Evolutionary conservation across 768 basidiomycete species (phyloP).

Genomic region (Tubosaeta sp.): DNA sequence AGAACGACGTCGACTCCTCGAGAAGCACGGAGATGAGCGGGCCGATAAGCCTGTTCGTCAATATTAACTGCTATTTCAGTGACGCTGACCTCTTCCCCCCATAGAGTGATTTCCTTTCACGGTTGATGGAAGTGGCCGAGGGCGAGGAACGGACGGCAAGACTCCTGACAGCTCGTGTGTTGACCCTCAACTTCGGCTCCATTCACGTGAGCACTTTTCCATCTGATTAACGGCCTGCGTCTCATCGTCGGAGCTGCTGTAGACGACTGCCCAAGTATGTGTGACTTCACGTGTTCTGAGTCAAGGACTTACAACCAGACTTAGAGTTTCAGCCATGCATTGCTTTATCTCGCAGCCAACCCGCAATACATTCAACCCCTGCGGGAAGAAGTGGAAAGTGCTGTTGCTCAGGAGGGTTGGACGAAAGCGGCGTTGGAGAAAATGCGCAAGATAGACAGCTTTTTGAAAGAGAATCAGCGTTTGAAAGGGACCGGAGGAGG

Average conservation of each 20-base stretch:
- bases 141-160: constrained; percentile 15
- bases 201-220: constrained; percentile 16
- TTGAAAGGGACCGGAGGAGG: constrained; percentile 24
- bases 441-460: constrained; percentile 39
- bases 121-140: constrained; percentile 28
- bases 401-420: constrained; percentile 29
- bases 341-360: constrained; percentile 34
- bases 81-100: neutral
- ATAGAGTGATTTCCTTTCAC: constrained; percentile 32
- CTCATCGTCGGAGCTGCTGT: neutral
- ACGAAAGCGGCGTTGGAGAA: constrained; percentile 23
- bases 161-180: constrained; percentile 21
- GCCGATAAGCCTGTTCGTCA: constrained; percentile 31
- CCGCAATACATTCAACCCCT: constrained; percentile 34
- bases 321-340: constrained; percentile 32
- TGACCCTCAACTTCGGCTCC: constrained; percentile 15
- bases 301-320: neutral
- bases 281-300: neutral
- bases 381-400: constrained; percentile 35
- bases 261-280: constrained; percentile 20
- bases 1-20: constrained; percentile 21
- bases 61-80: neutral
- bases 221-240: neutral
- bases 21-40: constrained; percentile 26
- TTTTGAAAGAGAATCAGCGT: constrained; percentile 35